Base-by-base conservation (phyloP, 2,329 filamentous ascomycete genomes). In the Neurospora sp. region DNA sequence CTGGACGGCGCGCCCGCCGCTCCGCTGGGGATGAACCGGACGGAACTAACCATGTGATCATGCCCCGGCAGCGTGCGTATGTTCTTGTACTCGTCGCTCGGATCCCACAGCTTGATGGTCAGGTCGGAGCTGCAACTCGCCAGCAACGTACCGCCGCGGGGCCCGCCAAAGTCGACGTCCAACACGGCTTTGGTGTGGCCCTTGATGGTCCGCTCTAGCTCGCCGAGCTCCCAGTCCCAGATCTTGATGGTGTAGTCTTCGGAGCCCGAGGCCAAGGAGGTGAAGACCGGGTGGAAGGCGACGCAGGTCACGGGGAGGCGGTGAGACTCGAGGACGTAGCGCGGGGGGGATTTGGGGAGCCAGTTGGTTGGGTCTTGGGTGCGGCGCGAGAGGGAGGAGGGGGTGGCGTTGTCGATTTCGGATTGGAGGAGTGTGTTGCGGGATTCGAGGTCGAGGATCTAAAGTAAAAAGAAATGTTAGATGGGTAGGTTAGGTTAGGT, bases 191-290 rank as follows among this genome's bases (percentile, higher is more conserved):
- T 93, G 6, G 93, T 97, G 77, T 97, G 94, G 1, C 92, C 93
- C 78, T 97, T 97, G 70, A 97, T 86, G 0, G 93, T 97, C 72
- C 90, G 84, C 78, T 97, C 93, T 3, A 96, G 84, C 80, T 97
- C 93, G 67, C 94, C 94, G 28, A 96, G 82, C 77, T 97, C 93
- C 91, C 93, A 97, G 77, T 97, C 93, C 93, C 93, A 97, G 70
- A 97, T 93, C 77, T 97, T 97, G 79, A 97, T 96, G 12, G 91
- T 96, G 69, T 88, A 91, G 79, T 97, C 94, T 79, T 97, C 93
- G 6, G 93, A 96, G 19, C 92, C 93, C 0, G 92, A 95, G 15
- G 93, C 94, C 33, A 97, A 83, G 6, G 92, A 95, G 17, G 92
- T 94, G 80, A 96, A 97, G 43, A 94, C 85, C 0, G 93, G 93